phyloP scores from a whole-genome alignment of 352 stramenopile species.

The Synura sp. region DNA sequence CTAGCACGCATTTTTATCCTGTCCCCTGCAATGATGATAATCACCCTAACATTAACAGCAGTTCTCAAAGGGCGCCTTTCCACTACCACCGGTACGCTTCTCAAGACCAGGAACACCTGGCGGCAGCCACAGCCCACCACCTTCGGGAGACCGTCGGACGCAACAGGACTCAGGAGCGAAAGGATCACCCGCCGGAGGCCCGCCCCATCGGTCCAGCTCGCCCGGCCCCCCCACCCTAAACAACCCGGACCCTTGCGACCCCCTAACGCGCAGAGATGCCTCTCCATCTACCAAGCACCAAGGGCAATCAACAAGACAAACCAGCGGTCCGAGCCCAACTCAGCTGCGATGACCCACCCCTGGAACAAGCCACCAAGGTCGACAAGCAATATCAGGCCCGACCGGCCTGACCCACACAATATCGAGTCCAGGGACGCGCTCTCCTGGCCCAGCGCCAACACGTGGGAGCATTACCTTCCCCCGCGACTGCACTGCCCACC shows the following conservation, averaged over 20 bases:
- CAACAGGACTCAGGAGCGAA: conserved; percentile 6
- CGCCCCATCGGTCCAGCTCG: not conserved
- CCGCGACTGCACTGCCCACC: not conserved
- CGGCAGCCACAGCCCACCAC: conserved; percentile 11
- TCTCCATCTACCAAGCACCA: too few relatives aligned
- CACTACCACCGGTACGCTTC: too few relatives aligned
- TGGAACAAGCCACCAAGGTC: too few relatives aligned
- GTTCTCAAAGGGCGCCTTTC: conserved; percentile 6
- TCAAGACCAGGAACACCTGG: conserved; percentile 20
- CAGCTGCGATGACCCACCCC: too few relatives aligned
- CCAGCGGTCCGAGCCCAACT: too few relatives aligned
- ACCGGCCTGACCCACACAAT: too few relatives aligned
- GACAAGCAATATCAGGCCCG: too few relatives aligned
- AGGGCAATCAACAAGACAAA: too few relatives aligned
- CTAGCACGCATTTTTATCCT: too few relatives aligned
- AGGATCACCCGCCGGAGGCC: conserved; percentile 7
- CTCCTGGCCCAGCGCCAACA: too few relatives aligned
- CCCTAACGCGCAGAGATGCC: not conserved
- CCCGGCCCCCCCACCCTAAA: not conserved
- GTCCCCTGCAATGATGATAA: conserved; percentile 33
- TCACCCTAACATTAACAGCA: conserved; percentile 29
- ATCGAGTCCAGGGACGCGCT: too few relatives aligned
- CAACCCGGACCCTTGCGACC: conserved; percentile 1
- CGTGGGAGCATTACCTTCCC: not conserved
- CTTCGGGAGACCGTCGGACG: conserved; percentile 10